Percentiles rank a stretch among this genome's conserved stretches.
phyloP scores from a whole-genome alignment of 495 filamentous ascomycete species.

The Penicillium ucsense region DNA sequence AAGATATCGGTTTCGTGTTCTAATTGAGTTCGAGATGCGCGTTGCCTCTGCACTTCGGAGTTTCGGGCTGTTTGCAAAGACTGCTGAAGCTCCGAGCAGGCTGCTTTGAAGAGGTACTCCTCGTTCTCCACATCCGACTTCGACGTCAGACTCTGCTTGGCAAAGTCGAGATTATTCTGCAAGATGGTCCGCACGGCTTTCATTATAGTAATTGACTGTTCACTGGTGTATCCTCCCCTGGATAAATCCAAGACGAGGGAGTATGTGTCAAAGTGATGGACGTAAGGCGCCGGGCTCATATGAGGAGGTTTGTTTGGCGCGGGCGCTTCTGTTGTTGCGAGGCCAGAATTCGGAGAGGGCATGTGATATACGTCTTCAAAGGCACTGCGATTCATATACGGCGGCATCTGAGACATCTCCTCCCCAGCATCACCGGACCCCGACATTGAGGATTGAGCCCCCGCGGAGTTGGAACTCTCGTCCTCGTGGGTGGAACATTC shows the following conservation, averaged over 20 bases:
- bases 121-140: conserved; percentile 81
- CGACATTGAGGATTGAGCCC: conserved; percentile 10
- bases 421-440: conserved; percentile 17
- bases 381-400: conserved; percentile 31
- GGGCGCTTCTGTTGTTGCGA: conserved; percentile 22
- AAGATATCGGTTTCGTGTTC: conserved; percentile 93
- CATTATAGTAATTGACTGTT: conserved; percentile 73
- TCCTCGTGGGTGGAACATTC: conserved; percentile 9
- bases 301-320: conserved; percentile 48
- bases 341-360: conserved; percentile 33
- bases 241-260: conserved; percentile 70
- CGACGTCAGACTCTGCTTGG: conserved; percentile 62
- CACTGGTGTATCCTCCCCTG: conserved; percentile 53
- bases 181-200: conserved; percentile 73
- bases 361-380: conserved; percentile 59
- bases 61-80: conserved; percentile 52
- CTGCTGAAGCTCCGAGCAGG: conserved; percentile 82
- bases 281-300: conserved; percentile 63
- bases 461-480: conserved; percentile 4
- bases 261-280: conserved; percentile 96
- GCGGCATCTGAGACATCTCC: conserved; percentile 20
- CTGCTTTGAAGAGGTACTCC: conserved; percentile 86
- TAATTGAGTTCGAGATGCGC: conserved; percentile 70
- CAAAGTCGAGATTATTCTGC: conserved; percentile 68
- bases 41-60: conserved; percentile 53